phyloP scores from a whole-genome alignment of 2,329 filamentous ascomycete genomes.

The Colletotrichum tabaci region DNA sequence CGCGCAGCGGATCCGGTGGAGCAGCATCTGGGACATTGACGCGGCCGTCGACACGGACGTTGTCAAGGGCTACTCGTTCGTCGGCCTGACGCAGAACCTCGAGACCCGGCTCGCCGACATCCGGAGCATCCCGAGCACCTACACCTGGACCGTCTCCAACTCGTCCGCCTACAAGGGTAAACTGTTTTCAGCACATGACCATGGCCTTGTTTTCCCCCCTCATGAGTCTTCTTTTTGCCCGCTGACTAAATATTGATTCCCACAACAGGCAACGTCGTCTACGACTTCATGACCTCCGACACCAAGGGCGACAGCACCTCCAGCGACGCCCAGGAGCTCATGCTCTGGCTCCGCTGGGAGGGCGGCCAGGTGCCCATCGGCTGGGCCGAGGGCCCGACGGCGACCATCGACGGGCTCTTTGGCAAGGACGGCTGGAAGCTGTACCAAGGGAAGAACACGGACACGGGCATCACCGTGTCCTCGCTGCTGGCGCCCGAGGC shows the following conservation, averaged over 20 bases:
- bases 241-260: not conserved
- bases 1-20: conserved; percentile 53
- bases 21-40: conserved; percentile 56
- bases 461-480: conserved; percentile 59
- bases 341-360: conserved; percentile 62
- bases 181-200: not conserved
- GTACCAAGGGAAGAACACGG: conserved; percentile 58
- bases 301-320: conserved; percentile 59
- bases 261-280: conserved; percentile 55
- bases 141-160: conserved; percentile 57
- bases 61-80: conserved; percentile 61
- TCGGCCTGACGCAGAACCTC: conserved; percentile 59
- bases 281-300: conserved; percentile 61
- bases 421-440: conserved; percentile 57
- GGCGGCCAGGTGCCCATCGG: conserved; percentile 61
- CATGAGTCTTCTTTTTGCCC: not conserved
- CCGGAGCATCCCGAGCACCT: conserved; percentile 55
- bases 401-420: conserved; percentile 54
- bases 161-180: conserved; percentile 56
- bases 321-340: conserved; percentile 56
- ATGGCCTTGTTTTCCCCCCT: too few species aligned
- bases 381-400: conserved; percentile 52
- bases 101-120: conserved; percentile 57
- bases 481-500: conserved; percentile 52
- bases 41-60: conserved; percentile 52